These are phyloP conservation scores for Talaromyces sp. DNA, from an alignment of 2,329 filamentous ascomycete genomes.

Conservation along the genomic window DNA sequence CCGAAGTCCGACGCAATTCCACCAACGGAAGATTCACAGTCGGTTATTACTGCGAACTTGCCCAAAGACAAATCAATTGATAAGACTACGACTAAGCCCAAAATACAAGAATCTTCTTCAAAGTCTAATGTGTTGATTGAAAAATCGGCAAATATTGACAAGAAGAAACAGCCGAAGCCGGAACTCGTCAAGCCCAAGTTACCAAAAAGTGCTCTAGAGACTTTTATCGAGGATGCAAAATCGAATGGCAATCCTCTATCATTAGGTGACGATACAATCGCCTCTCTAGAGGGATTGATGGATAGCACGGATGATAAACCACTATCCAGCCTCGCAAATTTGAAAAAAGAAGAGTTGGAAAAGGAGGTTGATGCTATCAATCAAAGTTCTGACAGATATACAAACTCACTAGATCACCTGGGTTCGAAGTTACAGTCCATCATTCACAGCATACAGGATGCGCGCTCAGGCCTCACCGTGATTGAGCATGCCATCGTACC, in stretches of 20 bases:
- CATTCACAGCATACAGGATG: conserved; percentile 39
- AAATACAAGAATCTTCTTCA: neutral
- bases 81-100: neutral
- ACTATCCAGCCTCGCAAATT: neutral
- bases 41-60: neutral
- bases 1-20: conserved; percentile 10
- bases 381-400: conserved; percentile 20
- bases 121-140: conserved; percentile 1
- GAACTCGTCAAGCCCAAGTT: conserved; percentile 36
- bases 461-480: conserved; percentile 39
- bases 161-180: conserved; percentile 22
- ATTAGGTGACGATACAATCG: conserved; percentile 45
- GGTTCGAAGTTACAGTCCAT: conserved; percentile 40
- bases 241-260: conserved; percentile 37
- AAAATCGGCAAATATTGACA: conserved; percentile 12
- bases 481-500: conserved; percentile 38
- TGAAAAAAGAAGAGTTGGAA: conserved; percentile 11
- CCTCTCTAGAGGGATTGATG: conserved; percentile 44
- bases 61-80: neutral
- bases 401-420: conserved; percentile 36
- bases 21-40: neutral
- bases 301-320: conserved; percentile 24
- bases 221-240: conserved; percentile 41
- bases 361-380: conserved; percentile 4
- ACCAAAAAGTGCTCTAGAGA: conserved; percentile 43